phyloP scores from a whole-genome alignment of 1,284 basidiomycete species.

The Austroboletus niveus region DNA sequence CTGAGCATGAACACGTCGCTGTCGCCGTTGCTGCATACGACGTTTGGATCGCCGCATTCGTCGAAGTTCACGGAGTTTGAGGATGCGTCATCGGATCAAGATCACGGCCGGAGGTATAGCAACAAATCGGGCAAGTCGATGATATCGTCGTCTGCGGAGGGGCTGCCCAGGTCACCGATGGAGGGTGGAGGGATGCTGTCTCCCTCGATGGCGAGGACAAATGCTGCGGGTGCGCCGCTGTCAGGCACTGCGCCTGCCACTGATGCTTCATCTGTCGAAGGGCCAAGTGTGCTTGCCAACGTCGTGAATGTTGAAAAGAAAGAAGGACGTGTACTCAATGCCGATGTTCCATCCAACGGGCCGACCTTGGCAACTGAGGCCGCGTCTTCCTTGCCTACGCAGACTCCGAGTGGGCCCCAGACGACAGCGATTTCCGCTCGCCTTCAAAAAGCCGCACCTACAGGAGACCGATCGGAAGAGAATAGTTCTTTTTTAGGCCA shows the following conservation, averaged over 20 bases:
- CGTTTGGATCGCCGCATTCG: conserved; percentile 47
- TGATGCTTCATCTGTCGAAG: neutral
- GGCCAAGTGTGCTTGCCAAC: conserved; percentile 13
- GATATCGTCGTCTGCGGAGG: conserved; percentile 13
- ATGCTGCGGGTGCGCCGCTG: conserved; percentile 26
- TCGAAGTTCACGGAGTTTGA: conserved; percentile 36
- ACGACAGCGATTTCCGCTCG: conserved; percentile 10
- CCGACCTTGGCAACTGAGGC: conserved; percentile 12
- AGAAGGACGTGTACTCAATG: conserved; percentile 2
- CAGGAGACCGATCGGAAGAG: conserved; percentile 6
- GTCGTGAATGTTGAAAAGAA: conserved; percentile 26
- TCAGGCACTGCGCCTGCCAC: neutral
- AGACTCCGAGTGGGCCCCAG: neutral
- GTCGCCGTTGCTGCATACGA: conserved; percentile 54
- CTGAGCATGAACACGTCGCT: conserved; percentile 5
- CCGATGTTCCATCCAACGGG: conserved; percentile 4
- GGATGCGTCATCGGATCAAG: conserved; percentile 28
- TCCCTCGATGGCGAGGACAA: conserved; percentile 36
- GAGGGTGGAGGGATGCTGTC: conserved; percentile 33
- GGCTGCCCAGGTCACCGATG: conserved; percentile 9
- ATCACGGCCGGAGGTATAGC: conserved; percentile 13
- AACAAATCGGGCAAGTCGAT: conserved; percentile 19
- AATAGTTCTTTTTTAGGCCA: conserved; percentile 26
- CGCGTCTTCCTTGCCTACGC: conserved; percentile 8
- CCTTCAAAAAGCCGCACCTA: neutral